Conservation (phyloP, 441 rosid species). For the Populus tomentosa region DNA sequence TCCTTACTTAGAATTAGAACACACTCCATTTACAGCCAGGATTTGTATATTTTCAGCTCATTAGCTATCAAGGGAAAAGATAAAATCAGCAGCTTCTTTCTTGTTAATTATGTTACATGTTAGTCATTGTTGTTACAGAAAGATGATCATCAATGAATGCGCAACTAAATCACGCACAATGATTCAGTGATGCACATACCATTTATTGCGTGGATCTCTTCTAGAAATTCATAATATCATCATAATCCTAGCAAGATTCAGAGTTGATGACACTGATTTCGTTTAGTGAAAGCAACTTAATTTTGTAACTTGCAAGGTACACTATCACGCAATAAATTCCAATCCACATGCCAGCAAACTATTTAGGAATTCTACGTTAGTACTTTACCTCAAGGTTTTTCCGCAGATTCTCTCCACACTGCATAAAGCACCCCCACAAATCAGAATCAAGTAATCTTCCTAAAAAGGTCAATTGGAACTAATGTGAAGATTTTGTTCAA, state of each 20-base stretch:
- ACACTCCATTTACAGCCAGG: too few species aligned
- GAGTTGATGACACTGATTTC: constrained; percentile 4
- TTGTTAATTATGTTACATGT: background rate
- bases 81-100: background rate
- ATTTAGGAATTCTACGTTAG: constrained; percentile 48
- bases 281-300: constrained; percentile 7
- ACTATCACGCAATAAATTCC: constrained; percentile 43
- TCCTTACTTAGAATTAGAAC: too few species aligned
- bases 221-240: background rate
- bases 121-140: background rate
- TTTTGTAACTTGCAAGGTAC: constrained; percentile 28
- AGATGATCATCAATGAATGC: background rate
- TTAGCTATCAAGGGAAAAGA: background rate
- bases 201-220: too few species aligned
- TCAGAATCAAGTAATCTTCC: constrained; percentile 49
- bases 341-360: constrained; percentile 58
- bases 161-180: background rate
- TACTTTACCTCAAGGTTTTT: constrained; percentile 39
- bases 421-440: constrained; percentile 42
- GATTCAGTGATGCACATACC: background rate
- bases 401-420: constrained; percentile 52
- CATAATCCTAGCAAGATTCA: background rate
- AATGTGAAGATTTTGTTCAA: constrained; percentile 35
- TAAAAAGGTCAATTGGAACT: constrained; percentile 30
- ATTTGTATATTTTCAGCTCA: background rate